Evolutionary conservation across 1,139 yeast species (phyloP).

Genomic region (Hansenula lynferdii): DNA sequence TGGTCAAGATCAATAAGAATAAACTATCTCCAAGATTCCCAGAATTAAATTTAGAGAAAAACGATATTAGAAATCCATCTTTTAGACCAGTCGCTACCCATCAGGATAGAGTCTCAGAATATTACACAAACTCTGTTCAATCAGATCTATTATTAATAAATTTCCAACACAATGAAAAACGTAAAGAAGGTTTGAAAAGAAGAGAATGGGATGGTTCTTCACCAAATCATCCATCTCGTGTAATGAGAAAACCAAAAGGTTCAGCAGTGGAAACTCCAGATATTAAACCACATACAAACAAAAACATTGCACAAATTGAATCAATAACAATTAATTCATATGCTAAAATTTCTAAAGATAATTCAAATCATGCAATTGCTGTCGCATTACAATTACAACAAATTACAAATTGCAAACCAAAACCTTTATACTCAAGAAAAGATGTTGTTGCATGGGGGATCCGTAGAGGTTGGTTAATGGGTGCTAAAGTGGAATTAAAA

Average conservation of each 20-base stretch:
- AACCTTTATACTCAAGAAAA: constrained; percentile 64
- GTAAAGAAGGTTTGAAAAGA: constrained; percentile 60
- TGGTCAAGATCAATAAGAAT: constrained; percentile 67
- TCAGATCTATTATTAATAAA: constrained; percentile 75
- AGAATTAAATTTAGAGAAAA: constrained; percentile 58
- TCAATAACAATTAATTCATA: constrained; percentile 71
- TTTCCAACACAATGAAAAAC: constrained; percentile 57
- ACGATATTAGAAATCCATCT: constrained; percentile 72
- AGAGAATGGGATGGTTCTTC: constrained; percentile 87
- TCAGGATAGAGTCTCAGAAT: constrained; percentile 79
- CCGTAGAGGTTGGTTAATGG: constrained; percentile 87
- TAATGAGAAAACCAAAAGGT: constrained; percentile 58
- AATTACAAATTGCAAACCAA: constrained; percentile 86
- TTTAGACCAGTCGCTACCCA: constrained; percentile 66
- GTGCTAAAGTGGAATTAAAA: constrained; percentile 73
- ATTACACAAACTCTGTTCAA: constrained; percentile 67
- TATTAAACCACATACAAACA: constrained; percentile 56
- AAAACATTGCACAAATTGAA: constrained; percentile 67
- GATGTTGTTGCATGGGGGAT: constrained; percentile 87
- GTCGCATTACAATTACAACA: constrained; percentile 84
- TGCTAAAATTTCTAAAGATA: constrained; percentile 69
- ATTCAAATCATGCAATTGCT: constrained; percentile 70
- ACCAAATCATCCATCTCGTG: constrained; percentile 86
- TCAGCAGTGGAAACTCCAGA: constrained; percentile 67
- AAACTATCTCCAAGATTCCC: constrained; percentile 67